Percentiles rank a stretch among this genome's conserved stretches.
Conservation (phyloP, 1,139 yeast species). For the Lodderomyces metapsilosis region DNA sequence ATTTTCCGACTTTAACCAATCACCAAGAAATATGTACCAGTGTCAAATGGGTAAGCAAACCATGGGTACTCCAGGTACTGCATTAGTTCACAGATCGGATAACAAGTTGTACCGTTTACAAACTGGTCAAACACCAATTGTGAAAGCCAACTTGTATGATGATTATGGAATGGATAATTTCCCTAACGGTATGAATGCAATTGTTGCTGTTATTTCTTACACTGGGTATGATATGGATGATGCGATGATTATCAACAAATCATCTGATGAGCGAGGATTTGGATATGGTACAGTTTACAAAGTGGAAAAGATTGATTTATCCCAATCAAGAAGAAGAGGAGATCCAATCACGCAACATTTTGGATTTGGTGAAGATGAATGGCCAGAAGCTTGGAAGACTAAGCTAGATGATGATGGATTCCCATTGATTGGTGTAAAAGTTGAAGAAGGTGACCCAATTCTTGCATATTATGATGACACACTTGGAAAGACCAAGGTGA, state of each 20-base stretch:
- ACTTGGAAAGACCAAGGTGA: conserved; percentile 84
- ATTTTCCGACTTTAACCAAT: conserved; percentile 96
- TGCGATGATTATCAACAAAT: conserved; percentile 96
- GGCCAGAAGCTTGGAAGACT: conserved; percentile 90
- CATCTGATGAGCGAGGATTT: conserved; percentile 97
- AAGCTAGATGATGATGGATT: conserved; percentile 90
- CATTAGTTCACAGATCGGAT: conserved; percentile 87
- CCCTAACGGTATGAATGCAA: conserved; percentile 98
- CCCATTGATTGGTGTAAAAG: conserved; percentile 83
- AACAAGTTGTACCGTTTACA: conserved; percentile 91
- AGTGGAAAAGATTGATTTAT: conserved; percentile 85
- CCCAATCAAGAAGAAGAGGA: conserved; percentile 78
- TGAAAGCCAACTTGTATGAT: conserved; percentile 88
- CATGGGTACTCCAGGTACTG: conserved; percentile 99
- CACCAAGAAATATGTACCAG: conserved; percentile 99
- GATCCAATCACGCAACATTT: conserved; percentile 94
- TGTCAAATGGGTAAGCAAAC: conserved; percentile 99
- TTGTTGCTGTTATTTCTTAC: conserved; percentile 96
- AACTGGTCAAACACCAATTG: conserved; percentile 96
- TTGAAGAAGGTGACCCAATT: conserved; percentile 95
- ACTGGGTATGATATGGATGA: conserved; percentile 99
- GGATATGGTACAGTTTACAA: conserved; percentile 97
- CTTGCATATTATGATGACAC: conserved; percentile 92
- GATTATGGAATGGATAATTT: conserved; percentile 97
- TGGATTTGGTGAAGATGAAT: conserved; percentile 89